Conservation (phyloP, 148 eudicot genomes). For the Gaultheria prostrata region DNA sequence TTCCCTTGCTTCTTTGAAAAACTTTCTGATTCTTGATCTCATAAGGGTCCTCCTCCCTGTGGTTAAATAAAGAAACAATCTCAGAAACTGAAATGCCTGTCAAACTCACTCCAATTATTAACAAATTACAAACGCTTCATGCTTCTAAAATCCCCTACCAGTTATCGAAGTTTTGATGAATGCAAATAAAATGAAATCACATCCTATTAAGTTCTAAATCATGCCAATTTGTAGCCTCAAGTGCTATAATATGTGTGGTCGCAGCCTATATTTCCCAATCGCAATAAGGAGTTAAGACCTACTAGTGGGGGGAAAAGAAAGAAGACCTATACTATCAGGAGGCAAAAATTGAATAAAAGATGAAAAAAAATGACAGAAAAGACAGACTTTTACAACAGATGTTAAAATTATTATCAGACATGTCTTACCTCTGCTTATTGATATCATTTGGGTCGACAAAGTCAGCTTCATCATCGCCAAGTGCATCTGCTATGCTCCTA, state of each 20-base stretch:
- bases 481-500: slow-evolving; percentile 90
- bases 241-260: background rate
- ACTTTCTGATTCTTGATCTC: slow-evolving; percentile 27
- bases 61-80: background rate
- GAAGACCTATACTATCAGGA: background rate
- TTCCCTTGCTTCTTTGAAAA: slow-evolving; percentile 18
- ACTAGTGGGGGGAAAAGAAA: background rate
- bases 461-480: slow-evolving; percentile 97
- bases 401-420: background rate
- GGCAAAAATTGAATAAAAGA: background rate
- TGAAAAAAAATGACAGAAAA: background rate
- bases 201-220: background rate
- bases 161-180: background rate
- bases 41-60: slow-evolving; percentile 39
- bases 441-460: slow-evolving; percentile 34
- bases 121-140: background rate
- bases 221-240: background rate
- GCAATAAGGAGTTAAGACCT: background rate
- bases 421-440: slow-evolving; percentile 51
- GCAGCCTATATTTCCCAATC: background rate
- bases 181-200: background rate
- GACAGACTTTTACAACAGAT: background rate
- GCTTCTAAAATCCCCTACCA: background rate
- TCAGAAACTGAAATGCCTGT: background rate
- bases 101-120: background rate